Conservation (phyloP, 176 grass and related monocot species). For the Zea luxurians region DNA sequence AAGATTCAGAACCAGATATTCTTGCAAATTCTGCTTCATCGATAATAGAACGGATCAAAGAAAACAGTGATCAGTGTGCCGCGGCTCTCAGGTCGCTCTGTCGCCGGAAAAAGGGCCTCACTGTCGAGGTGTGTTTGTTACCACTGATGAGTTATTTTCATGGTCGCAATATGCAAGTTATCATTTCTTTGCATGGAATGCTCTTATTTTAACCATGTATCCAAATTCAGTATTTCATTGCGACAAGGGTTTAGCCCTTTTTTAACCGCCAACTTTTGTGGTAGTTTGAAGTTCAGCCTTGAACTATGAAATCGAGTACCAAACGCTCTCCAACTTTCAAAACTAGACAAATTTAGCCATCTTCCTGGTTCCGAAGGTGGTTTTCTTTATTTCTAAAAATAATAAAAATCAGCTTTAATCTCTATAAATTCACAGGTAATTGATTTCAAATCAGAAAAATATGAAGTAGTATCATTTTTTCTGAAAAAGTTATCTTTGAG, state of each 20-base stretch:
- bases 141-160: constrained; percentile 19
- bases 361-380: background rate
- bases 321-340: background rate
- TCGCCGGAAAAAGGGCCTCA: constrained; percentile 78
- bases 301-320: background rate
- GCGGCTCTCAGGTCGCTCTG: constrained; percentile 75
- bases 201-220: background rate
- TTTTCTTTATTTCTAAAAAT: background rate
- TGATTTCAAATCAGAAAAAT: background rate
- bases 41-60: constrained; percentile 69
- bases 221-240: background rate
- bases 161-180: background rate
- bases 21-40: constrained; percentile 74
- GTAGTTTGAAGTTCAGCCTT: background rate
- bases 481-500: background rate
- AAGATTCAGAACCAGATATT: constrained; percentile 87
- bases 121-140: constrained; percentile 62
- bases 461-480: background rate
- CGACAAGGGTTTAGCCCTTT: background rate
- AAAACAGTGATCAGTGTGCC: constrained; percentile 51
- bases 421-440: background rate
- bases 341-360: background rate
- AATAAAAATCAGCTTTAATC: background rate
- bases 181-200: background rate
- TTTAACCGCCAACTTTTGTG: background rate